Conservation (phyloP, 768 basidiomycete species). For the Kwoniella botswanensis region DNA sequence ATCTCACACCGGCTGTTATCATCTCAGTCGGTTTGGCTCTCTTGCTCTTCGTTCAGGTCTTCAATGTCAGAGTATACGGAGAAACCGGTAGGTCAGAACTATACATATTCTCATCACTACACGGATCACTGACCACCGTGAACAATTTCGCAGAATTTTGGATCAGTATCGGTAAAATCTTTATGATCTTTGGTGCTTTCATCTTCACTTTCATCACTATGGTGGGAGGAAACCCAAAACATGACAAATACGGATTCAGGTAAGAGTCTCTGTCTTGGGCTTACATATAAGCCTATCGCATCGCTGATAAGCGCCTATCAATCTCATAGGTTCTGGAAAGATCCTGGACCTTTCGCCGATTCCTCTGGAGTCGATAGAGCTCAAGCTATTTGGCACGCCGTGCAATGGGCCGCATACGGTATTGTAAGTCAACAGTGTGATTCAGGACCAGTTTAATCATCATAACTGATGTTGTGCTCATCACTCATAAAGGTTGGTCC, state of each 20-base stretch:
- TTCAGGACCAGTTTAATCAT: neutral
- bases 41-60: conserved; percentile 13
- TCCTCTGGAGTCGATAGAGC: neutral
- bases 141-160: conserved; percentile 19
- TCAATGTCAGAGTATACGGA: conserved; percentile 23
- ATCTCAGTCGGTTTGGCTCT: conserved; percentile 18
- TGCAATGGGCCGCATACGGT: conserved; percentile 24
- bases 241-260: conserved; percentile 60
- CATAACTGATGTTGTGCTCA: neutral
- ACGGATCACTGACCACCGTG: too few species aligned
- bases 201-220: conserved; percentile 65
- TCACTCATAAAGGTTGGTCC: conserved; percentile 11
- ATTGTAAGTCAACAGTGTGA: conserved; percentile 6
- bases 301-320: neutral
- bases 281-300: neutral
- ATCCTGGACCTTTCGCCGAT: conserved; percentile 26
- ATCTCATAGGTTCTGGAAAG: conserved; percentile 19
- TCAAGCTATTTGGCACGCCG: conserved; percentile 19
- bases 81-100: conserved; percentile 4
- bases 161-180: conserved; percentile 55
- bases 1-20: conserved; percentile 53
- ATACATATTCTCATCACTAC: neutral
- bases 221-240: conserved; percentile 61
- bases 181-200: conserved; percentile 63
- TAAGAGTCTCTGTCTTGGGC: neutral